Evolutionary conservation across 768 basidiomycete species (phyloP), one percentile per base, ranked within the genome.

Genomic region (Pseudohyphozyma bogoriensis): DNA sequence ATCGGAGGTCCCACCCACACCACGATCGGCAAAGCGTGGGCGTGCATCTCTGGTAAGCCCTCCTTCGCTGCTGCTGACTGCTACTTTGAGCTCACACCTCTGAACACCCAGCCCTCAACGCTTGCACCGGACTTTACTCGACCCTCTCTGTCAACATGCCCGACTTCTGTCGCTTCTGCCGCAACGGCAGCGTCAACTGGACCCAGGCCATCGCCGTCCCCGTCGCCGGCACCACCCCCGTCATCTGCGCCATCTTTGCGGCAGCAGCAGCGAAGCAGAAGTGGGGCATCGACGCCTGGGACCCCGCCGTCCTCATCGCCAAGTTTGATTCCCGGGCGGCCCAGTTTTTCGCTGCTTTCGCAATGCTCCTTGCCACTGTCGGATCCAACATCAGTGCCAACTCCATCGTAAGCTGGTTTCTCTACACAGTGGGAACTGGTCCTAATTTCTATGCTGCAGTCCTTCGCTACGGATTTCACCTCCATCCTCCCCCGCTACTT

Each of bases 151-250:
- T 70, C 36, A 72, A 71, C 55, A 70, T 72, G 35, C 69, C 70
- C 36, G 70, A 70, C 47, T 72, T 73, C 47, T 58, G 62, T 1
- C 63, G 72, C 44, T 73, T 70, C 66, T 64, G 66, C 50, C 63
- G 66, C 29, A 59, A 53, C 0, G 59, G 63, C 4, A 51, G 39
- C 12, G 62, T 68, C 1, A 62, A 59, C 12, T 70, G 65, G 40
- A 59, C 64, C 33, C 72, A 73, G 50, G 32, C 68, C 46, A 40
- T 68, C 36, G 68, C 64, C 51, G 62, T 73, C n/a, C 62, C 62
- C 22, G 36, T 62, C 51, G 53, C 56, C 6, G 46, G 62, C 5
- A 55, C 53, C 6, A 55, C 59, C 24, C 62, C 62, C 1, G 50
- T 63, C 56, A 55, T 55, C 9, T 24, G 44, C 40, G 42, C 51